phyloP scores from a whole-genome alignment of 192 early-diverging fungal genomes.

The Mortierella antarctica region DNA sequence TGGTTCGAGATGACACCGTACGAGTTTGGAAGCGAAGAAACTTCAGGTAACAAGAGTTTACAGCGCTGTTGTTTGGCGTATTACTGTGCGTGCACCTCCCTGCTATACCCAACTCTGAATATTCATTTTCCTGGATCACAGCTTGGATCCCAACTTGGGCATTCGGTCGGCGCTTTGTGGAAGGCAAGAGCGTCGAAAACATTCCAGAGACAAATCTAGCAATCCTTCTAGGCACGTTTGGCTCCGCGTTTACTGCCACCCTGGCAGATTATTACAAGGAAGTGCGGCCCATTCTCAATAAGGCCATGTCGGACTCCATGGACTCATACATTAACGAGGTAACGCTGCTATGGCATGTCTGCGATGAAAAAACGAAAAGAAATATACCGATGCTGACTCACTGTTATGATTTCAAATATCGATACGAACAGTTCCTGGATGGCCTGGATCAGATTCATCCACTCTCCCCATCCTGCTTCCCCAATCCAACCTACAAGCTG shows the following conservation, averaged over 20 bases:
- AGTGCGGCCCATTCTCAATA: constrained; percentile 54
- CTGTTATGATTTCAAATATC: background rate
- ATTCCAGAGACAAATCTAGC: constrained; percentile 76
- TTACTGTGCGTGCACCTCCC: background rate
- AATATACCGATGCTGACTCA: background rate
- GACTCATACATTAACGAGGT: constrained; percentile 56
- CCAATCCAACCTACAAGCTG: constrained; percentile 74
- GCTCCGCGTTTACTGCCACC: constrained; percentile 64
- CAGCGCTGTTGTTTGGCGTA: background rate
- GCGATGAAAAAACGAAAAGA: background rate
- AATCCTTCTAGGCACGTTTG: constrained; percentile 69
- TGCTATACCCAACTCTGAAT: background rate
- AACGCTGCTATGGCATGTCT: background rate
- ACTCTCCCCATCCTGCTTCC: constrained; percentile 73
- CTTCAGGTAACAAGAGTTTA: constrained; percentile 51
- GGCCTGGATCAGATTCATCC: constrained; percentile 66
- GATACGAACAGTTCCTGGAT: constrained; percentile 55
- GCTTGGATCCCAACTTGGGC: constrained; percentile 85
- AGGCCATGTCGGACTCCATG: constrained; percentile 38
- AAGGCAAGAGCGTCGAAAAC: constrained; percentile 67
- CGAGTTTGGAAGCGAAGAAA: constrained; percentile 83
- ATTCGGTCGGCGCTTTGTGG: constrained; percentile 78
- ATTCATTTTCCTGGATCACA: background rate
- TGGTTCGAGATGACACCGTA: constrained; percentile 90
- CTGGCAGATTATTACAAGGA: constrained; percentile 62